A percentile compares a stretch with the other conserved stretches of the same genome.
These are phyloP conservation scores for Fusarium sterilihyphosum DNA, from an alignment of 2,329 filamentous ascomycete species.

Conservation along the genomic window DNA sequence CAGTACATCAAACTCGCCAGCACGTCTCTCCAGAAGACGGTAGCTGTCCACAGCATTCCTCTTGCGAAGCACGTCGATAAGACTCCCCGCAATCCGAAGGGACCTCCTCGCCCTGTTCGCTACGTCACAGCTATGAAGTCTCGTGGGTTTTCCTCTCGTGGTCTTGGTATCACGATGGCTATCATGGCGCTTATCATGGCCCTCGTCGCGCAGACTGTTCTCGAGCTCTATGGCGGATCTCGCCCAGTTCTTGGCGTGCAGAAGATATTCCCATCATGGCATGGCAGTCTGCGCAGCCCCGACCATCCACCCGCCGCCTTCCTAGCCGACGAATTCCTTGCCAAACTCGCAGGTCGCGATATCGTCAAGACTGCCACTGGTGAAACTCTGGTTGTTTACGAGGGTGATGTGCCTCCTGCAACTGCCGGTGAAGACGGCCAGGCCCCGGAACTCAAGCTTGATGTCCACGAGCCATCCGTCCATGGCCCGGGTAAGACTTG, in stretches of 20 bases:
- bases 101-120: conserved; percentile 63
- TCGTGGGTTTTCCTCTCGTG: conserved; percentile 59
- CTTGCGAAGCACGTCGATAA: conserved; percentile 61
- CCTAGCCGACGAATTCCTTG: conserved; percentile 48
- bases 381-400: conserved; percentile 53
- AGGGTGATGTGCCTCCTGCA: conserved; percentile 32
- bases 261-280: conserved; percentile 63
- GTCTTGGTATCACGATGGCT: conserved; percentile 63
- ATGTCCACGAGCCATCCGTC: conserved; percentile 57
- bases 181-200: conserved; percentile 69
- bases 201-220: conserved; percentile 69
- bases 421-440: conserved; percentile 30
- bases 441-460: conserved; percentile 50
- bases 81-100: conserved; percentile 48
- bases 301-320: conserved; percentile 40
- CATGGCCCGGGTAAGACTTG: conserved; percentile 69
- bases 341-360: conserved; percentile 51
- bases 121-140: conserved; percentile 75
- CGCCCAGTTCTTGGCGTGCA: conserved; percentile 66
- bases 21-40: conserved; percentile 81
- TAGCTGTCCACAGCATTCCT: conserved; percentile 82
- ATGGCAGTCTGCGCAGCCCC: conserved; percentile 45
- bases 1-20: conserved; percentile 77
- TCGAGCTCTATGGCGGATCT: conserved; percentile 70
- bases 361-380: conserved; percentile 45